These are phyloP conservation scores for Aspergillus wentii DNA, from an alignment of 495 filamentous ascomycete species.

Conservation along the genomic window DNA sequence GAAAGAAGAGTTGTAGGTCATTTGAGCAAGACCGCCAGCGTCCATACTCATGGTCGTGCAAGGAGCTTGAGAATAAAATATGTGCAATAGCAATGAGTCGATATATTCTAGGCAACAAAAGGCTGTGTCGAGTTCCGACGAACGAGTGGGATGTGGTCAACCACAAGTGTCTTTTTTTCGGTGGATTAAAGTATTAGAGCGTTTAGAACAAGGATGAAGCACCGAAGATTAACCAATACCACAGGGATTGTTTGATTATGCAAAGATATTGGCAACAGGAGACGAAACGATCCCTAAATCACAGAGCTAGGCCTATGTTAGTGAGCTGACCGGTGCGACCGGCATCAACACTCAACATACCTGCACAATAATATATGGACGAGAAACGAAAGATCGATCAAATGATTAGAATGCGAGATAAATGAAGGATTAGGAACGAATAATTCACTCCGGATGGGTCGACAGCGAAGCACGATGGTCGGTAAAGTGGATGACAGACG, in stretches of 20 bases:
- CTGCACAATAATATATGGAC: conserved; percentile 7
- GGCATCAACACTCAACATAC: conserved; percentile 7
- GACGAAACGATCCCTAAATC: conserved; percentile 13
- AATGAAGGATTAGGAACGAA: too few relatives aligned
- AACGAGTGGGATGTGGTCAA: conserved; percentile 25
- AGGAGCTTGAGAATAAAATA: conserved; percentile 20
- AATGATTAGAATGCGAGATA: background rate
- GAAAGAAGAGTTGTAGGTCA: conserved; percentile 81
- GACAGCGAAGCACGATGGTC: too few relatives aligned
- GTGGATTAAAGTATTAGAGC: conserved; percentile 37
- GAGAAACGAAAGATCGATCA: conserved; percentile 3
- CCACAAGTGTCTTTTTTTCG: conserved; percentile 23
- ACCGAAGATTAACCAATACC: conserved; percentile 11
- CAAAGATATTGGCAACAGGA: conserved; percentile 15
- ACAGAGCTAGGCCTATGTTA: conserved; percentile 10
- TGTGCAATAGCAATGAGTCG: conserved; percentile 40
- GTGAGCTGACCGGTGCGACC: conserved; percentile 3
- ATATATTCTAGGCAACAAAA: too few relatives aligned
- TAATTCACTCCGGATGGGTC: too few relatives aligned
- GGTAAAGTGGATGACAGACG: conserved; percentile 15
- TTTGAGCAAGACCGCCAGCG: conserved; percentile 99
- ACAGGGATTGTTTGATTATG: conserved; percentile 9
- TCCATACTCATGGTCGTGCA: conserved; percentile 71
- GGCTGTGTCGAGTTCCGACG: too few relatives aligned
- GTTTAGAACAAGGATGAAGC: conserved; percentile 14